Percentiles rank a stretch among this genome's conserved stretches.
phyloP scores from a whole-genome alignment of 2,329 filamentous ascomycete species.

The Endothia cerciana region DNA sequence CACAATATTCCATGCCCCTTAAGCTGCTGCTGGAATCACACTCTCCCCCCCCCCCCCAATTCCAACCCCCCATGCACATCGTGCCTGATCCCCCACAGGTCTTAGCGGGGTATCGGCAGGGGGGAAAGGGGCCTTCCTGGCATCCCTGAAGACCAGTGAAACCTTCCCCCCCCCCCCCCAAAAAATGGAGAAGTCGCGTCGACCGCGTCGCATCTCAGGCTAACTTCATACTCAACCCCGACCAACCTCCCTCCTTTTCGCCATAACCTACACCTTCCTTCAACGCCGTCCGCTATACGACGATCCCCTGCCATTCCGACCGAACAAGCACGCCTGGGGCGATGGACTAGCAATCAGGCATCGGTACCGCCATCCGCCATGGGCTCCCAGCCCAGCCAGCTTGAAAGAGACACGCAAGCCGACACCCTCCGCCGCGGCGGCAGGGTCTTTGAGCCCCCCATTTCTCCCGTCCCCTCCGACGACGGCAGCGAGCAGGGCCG shows the following conservation, averaged over 20 bases:
- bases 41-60: too few species aligned
- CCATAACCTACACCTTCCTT: not conserved
- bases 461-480: constrained; percentile 19
- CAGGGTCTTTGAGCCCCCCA: constrained; percentile 18
- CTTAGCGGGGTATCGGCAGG: too few species aligned
- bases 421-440: not conserved
- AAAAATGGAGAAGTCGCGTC: not conserved
- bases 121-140: too few species aligned
- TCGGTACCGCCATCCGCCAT: not conserved
- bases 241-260: not conserved
- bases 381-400: constrained; percentile 20
- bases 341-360: constrained; percentile 1
- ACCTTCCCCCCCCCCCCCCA: not conserved
- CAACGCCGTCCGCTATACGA: not conserved
- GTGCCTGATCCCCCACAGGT: too few species aligned
- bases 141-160: not conserved
- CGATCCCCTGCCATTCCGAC: not conserved
- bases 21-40: too few species aligned
- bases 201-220: not conserved
- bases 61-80: too few species aligned
- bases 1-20: too few species aligned
- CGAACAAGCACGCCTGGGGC: not conserved
- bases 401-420: not conserved
- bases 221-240: not conserved
- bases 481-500: not conserved